Conservation (phyloP, 2,329 filamentous ascomycete genomes). For the Paracoccidioides brasiliensis region DNA sequence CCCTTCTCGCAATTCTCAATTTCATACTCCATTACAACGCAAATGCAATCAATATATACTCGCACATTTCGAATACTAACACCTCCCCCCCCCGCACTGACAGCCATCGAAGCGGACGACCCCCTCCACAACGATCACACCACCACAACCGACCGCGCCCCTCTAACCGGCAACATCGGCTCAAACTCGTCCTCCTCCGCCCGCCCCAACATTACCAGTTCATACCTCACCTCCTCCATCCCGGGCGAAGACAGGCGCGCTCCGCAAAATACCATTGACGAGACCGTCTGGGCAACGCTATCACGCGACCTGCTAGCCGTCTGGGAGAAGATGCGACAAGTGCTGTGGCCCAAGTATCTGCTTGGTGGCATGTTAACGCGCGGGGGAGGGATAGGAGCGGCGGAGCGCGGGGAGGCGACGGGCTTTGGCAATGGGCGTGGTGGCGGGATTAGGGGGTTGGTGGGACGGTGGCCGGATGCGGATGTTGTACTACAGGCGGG, state of each 20-base stretch:
- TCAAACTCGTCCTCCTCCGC: background rate
- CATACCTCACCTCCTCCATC: constrained; percentile 77
- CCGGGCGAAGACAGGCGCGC: constrained; percentile 86
- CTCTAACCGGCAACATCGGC: constrained; percentile 67
- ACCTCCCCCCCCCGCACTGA: background rate
- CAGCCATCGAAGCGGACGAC: constrained; percentile 85
- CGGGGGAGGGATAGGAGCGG: constrained; percentile 41
- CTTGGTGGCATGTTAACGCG: constrained; percentile 53
- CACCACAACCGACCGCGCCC: constrained; percentile 55
- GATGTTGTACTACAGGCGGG: constrained; percentile 51
- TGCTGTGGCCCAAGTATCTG: constrained; percentile 89
- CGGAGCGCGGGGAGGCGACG: constrained; percentile 43
- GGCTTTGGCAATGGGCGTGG: constrained; percentile 29
- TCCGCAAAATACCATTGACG: constrained; percentile 86
- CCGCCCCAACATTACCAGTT: constrained; percentile 46
- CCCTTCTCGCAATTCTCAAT: background rate
- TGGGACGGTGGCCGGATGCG: constrained; percentile 55
- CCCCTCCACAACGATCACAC: constrained; percentile 43
- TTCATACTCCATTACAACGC: background rate
- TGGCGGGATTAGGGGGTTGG: constrained; percentile 39
- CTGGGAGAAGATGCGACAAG: constrained; percentile 97
- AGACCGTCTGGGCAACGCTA: constrained; percentile 94
- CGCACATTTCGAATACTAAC: background rate
- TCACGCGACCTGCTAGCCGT: constrained; percentile 82
- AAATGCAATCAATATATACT: background rate